Base-by-base conservation (phyloP, 2,329 filamentous ascomycete species). In the Piedraia hortae region DNA sequence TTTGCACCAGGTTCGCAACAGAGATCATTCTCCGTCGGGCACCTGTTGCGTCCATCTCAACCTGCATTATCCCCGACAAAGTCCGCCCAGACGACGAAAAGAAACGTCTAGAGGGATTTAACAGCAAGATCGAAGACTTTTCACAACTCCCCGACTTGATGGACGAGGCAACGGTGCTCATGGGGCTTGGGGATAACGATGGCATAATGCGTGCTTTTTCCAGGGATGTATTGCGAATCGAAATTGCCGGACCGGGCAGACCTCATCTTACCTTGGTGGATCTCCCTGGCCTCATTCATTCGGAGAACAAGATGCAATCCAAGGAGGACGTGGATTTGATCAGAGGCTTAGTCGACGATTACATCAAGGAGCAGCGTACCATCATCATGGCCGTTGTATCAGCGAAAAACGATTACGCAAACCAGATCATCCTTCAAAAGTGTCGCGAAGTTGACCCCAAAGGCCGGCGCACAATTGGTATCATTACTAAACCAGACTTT, bases 1-100 rank as follows among this genome's bases (percentile, higher is more conserved):
- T 61, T 0, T 67, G 61, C 34, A 69, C 64, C 0, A 47, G 58
- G 0, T 68, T 67, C 27, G 54, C 62, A 0, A 68, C 60, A 0
- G 59, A 69, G 32, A 39, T 68, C 3, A 49, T 60, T 10, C 44
- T 68, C 6, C 48, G 55, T 2, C 48, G 50, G 3, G 42, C 28
- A 6, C 10, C 12, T 4, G 21, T 11, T 1, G 21, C 27, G 4
- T 26, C 28, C 5, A 32, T 39, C 15, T 22, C 21, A 4, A 33
- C 31, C 7, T 33, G 24, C 12, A 39, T 42, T 24, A 36, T 40
- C 9, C 34, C 37, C 9, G 32, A 37, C 20, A 23, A 37, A 22
- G 10, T 24, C 16, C 39, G 38, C 3, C 16, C 34, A 1, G 14
- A 15, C 4, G 13, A 18, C 1, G 40, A 40, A 20, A 32, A 36